Percentiles rank a stretch among this genome's conserved stretches.
These are phyloP conservation scores for Thelonectria rubi DNA, from an alignment of 2,329 filamentous ascomycete species.

Conservation along the genomic window DNA sequence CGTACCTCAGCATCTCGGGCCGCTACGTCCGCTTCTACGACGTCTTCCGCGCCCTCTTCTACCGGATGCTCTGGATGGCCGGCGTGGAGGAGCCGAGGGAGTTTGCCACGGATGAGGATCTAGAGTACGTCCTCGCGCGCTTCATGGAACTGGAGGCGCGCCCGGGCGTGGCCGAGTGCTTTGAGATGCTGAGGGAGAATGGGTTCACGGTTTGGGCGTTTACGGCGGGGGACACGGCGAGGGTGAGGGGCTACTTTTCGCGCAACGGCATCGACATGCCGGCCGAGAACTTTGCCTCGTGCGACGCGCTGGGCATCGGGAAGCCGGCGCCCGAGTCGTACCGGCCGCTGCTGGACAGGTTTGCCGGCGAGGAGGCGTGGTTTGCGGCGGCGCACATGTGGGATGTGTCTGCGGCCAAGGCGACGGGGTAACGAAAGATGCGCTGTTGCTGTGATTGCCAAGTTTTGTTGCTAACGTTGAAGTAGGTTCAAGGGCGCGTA, in stretches of 20 bases:
- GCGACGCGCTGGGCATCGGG: conserved; percentile 57
- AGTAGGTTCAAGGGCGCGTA: conserved; percentile 59
- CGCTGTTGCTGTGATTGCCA: too few species aligned
- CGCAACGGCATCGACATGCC: conserved; percentile 59
- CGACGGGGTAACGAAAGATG: conserved; percentile 50
- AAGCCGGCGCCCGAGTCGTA: conserved; percentile 62
- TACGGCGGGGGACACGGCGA: conserved; percentile 59
- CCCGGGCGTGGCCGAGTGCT: conserved; percentile 52
- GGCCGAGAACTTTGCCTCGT: conserved; percentile 59
- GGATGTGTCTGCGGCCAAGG: conserved; percentile 63
- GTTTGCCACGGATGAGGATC: conserved; percentile 54
- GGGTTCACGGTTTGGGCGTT: conserved; percentile 64
- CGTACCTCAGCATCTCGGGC: conserved; percentile 56
- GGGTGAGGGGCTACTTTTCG: conserved; percentile 63
- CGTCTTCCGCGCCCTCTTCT: conserved; percentile 56
- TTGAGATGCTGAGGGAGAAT: conserved; percentile 52
- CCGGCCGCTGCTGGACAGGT: conserved; percentile 51
- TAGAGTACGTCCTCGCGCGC: conserved; percentile 49
- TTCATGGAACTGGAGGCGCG: conserved; percentile 51
- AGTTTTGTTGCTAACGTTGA: neutral
- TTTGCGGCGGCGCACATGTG: conserved; percentile 69
- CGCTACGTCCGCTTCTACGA: conserved; percentile 54
- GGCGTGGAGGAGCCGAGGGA: conserved; percentile 54
- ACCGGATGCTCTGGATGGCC: conserved; percentile 55
- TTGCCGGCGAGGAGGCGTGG: conserved; percentile 56